These are phyloP conservation scores for Schwanniomyces polymorphus DNA, from an alignment of 805 yeast genomes.

Conservation along the genomic window DNA sequence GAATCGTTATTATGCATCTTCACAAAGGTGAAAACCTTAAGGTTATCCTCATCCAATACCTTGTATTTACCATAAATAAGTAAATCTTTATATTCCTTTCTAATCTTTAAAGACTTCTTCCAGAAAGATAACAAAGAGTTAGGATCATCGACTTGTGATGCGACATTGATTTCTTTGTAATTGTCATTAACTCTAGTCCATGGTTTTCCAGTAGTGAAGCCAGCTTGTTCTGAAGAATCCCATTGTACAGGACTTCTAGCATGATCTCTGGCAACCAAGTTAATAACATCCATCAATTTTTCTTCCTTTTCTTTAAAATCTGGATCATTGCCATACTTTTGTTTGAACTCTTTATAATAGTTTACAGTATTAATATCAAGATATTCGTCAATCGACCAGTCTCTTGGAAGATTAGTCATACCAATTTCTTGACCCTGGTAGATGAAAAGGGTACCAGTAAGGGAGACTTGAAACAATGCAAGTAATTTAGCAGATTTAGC, in stretches of 20 bases:
- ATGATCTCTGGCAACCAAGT: slow-evolving; percentile 49
- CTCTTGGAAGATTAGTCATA: slow-evolving; percentile 47
- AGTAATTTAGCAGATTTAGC: slow-evolving; percentile 48
- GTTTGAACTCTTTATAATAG: slow-evolving; percentile 34
- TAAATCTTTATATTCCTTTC: slow-evolving; percentile 46
- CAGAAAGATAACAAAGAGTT: slow-evolving; percentile 48
- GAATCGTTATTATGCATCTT: slow-evolving; percentile 33
- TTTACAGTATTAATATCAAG: slow-evolving; percentile 49
- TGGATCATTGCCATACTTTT: slow-evolving; percentile 22
- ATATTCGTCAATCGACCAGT: slow-evolving; percentile 51
- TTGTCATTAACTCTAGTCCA: slow-evolving; percentile 56
- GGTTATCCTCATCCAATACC: slow-evolving; percentile 43
- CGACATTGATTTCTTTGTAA: slow-evolving; percentile 49
- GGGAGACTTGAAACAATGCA: slow-evolving; percentile 43
- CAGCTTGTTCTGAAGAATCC: slow-evolving; percentile 45
- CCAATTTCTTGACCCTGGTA: slow-evolving; percentile 67
- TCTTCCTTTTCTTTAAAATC: slow-evolving; percentile 15
- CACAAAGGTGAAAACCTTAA: slow-evolving; percentile 39
- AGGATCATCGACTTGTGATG: slow-evolving; percentile 44
- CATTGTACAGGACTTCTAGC: slow-evolving; percentile 60
- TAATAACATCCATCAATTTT: slow-evolving; percentile 30
- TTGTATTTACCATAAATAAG: slow-evolving; percentile 48
- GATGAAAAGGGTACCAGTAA: slow-evolving; percentile 55
- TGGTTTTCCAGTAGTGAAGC: slow-evolving; percentile 49
- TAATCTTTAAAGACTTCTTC: slow-evolving; percentile 39